Conservation (phyloP, 1,284 basidiomycete species). For the Leccinum pachyderme region DNA sequence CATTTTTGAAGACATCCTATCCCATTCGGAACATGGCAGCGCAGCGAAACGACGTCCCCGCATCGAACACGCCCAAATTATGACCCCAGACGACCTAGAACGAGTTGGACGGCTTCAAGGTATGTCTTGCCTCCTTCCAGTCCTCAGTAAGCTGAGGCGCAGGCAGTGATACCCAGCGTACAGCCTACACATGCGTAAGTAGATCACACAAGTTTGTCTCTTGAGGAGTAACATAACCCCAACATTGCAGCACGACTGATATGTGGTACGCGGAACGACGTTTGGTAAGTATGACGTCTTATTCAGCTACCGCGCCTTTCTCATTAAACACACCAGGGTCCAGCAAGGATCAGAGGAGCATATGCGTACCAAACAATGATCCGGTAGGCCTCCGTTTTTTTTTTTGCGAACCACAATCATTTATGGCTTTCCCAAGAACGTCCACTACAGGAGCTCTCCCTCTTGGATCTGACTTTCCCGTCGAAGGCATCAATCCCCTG, state of each 20-base stretch:
- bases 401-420: neutral
- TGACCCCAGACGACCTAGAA: constrained; percentile 65
- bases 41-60: constrained; percentile 61
- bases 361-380: constrained; percentile 86
- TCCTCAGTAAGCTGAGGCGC: neutral
- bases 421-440: constrained; percentile 7
- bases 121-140: constrained; percentile 31
- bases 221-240: neutral
- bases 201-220: neutral
- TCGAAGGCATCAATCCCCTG: constrained; percentile 80
- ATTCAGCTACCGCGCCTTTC: neutral
- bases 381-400: constrained; percentile 42
- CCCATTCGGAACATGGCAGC: constrained; percentile 27
- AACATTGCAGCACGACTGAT: constrained; percentile 67
- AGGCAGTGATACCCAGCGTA: constrained; percentile 82
- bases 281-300: constrained; percentile 46
- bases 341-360: constrained; percentile 77
- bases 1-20: constrained; percentile 63
- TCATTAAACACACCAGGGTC: constrained; percentile 50
- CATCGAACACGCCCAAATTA: constrained; percentile 91
- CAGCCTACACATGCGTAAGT: constrained; percentile 89
- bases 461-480: constrained; percentile 89
- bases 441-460: constrained; percentile 61
- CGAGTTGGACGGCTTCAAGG: constrained; percentile 73
- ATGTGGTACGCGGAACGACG: constrained; percentile 88